Evolutionary conservation across 192 early-diverging fungal species (phyloP), one percentile per base, ranked within the genome.

Genomic region (Haplosporangium gracile): DNA sequence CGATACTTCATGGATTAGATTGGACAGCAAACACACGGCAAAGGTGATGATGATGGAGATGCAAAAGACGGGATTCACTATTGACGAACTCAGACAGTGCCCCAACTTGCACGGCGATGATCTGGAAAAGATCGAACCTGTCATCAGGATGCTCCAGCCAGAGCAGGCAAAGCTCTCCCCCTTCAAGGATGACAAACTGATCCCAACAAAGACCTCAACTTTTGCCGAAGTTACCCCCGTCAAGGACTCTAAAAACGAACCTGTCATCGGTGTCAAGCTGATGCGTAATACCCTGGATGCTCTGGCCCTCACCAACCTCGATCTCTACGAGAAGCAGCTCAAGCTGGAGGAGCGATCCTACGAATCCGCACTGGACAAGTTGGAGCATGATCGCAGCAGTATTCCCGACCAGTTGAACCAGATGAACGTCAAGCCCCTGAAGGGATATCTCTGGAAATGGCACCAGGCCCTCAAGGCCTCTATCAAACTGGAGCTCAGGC

Each of bases 281-380:
- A 90, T 99, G 38, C 90, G 93, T 53, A 89, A 91, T 18, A 93
- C 94, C 22, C 91, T 98, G n/a, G 80, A 88, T 49, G 91, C 94
- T 0, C 83, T 94, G 5, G 77, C 88, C 26, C 77, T 91, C 51
- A 89, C 89, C 78, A 89, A 92, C 22, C 89, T 94, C 45, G 84
- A 91, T 47, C 89, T 90, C 38, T 96, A 92, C 85, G 93, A 96
- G 24, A 90, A 94, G 72, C 97, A 99, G 83, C 70, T 94, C 20
- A 93, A 93, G 74, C 85, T 99, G 1, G 97, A 99, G 87, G 94
- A 95, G 72, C 94, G 95, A 36, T 93, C 97, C 0, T 94, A 95
- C 63, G 92, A 94, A 40, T 92, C 94, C 0, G 96, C 96, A 10
- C 81, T 95, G 9, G 94, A 95, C 53, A 92, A 92, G 53, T 88